Evolutionary conservation across 2,329 filamentous ascomycete species (phyloP).

Genomic region (Fusarium mangiferae): DNA sequence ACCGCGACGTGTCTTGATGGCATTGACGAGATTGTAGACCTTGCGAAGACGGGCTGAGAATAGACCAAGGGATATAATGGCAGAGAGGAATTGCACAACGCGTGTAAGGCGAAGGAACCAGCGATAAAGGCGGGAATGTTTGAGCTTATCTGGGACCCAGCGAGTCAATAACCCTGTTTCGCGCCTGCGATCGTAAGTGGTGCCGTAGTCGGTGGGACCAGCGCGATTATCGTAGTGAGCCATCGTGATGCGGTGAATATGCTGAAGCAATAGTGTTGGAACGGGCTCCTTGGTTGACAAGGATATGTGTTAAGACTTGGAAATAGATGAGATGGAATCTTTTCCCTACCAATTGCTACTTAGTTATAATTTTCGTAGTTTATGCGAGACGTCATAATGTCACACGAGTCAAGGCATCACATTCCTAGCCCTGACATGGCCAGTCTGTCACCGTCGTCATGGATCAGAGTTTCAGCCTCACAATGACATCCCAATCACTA

Average conservation of each 20-base stretch:
- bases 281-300: background rate
- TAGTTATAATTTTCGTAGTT: background rate
- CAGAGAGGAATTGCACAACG: conserved; percentile 23
- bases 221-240: background rate
- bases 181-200: background rate
- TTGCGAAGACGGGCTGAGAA: conserved; percentile 24
- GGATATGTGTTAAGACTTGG: background rate
- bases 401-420: background rate
- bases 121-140: conserved; percentile 26
- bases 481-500: background rate
- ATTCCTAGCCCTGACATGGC: background rate
- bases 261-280: background rate
- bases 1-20: conserved; percentile 19
- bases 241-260: background rate
- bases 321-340: background rate
- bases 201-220: conserved; percentile 8
- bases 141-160: conserved; percentile 14
- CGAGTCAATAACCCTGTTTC: conserved; percentile 18
- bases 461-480: background rate
- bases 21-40: conserved; percentile 14
- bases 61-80: conserved; percentile 23
- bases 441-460: background rate
- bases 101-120: conserved; percentile 31
- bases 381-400: background rate
- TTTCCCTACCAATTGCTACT: background rate